Base-by-base conservation (phyloP, 345 rosid genomes). In the Eucalyptus marginata region DNA sequence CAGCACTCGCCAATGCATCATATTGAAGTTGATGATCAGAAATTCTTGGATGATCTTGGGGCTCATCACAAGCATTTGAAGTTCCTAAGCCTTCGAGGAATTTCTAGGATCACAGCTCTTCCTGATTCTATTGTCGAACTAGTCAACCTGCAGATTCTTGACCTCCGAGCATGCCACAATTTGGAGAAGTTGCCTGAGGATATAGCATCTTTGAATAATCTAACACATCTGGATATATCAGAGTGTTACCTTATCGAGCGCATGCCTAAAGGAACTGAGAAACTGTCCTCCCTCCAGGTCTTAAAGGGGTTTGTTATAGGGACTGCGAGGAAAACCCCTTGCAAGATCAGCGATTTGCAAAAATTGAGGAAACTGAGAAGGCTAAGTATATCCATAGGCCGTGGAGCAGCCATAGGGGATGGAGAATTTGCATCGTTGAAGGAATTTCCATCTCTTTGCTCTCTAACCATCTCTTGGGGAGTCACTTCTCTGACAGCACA, bases 281-380 rank as follows among this genome's bases (percentile, higher is more conserved):
- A 54, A 20, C 58, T 54, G 0, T 18, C 25, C 58, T 54, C 4
- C 58, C 58, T 54, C 58, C 58, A 54, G 58, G 58, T 54, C 54
- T 93, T 93, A 29, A 90, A 92, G 66, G 94, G 93, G 25, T 92
- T 93, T 87, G 88, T 92, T 54, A 86, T 93, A 49, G 86, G 87
- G 9, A 52, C 89, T n/a, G 12, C 71, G 3, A 86, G 58, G 46
- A 31, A 44, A 36, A 13, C 10, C 7, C 59, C 44, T 29, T 88
- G 86, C 76, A 64, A 2, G 31, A 56, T 88, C 54, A 40, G 49
- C 14, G 87, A 90, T 80, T 81, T 90, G 64, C 43, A 0, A 43
- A 36, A 76, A 17, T 24, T 90, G 44, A 49, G 1, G 3, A 49
- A 86, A 86, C 87, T 90, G 49, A 54, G 58, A 54, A 18, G 58